A percentile compares a stretch with the other conserved stretches of the same genome.
phyloP scores from a whole-genome alignment of 208 protist species.

The Leishmania turanica region DNA sequence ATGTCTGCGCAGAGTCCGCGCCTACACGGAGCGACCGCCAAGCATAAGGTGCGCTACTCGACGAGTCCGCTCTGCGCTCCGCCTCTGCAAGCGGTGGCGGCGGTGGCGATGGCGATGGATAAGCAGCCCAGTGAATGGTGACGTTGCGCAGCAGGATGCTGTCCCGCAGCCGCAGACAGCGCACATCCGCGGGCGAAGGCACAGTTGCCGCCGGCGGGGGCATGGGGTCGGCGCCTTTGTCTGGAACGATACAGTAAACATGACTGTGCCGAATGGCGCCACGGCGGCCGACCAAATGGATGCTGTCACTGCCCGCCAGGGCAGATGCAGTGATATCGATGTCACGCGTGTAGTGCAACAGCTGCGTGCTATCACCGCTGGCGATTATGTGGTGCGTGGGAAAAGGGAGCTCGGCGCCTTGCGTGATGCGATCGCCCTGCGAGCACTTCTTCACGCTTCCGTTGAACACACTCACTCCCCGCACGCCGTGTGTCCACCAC shows the following conservation, averaged over 20 bases:
- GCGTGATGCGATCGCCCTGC: neutral
- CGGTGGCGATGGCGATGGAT: neutral
- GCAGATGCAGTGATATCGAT: neutral
- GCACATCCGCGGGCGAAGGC: conserved; percentile 13
- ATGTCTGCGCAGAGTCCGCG: neutral
- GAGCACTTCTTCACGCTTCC: neutral
- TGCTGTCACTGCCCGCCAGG: conserved; percentile 7
- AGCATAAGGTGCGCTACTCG: neutral
- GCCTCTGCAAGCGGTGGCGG: neutral
- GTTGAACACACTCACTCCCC: neutral
- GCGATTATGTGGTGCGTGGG: conserved; percentile 16
- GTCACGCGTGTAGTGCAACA: conserved; percentile 19
- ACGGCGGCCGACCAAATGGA: conserved; percentile 14
- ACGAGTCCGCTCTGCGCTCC: neutral
- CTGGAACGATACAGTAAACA: conserved; percentile 28
- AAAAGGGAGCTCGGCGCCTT: neutral
- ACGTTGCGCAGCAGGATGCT: conserved; percentile 20
- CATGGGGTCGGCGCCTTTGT: neutral
- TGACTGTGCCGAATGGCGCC: conserved; percentile 20
- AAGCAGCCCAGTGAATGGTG: conserved; percentile 11
- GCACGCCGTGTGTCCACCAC: neutral
- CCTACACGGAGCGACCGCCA: conserved; percentile 4
- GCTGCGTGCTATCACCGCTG: conserved; percentile 21
- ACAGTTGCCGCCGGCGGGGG: conserved; percentile 3
- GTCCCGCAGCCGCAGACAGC: conserved; percentile 20